Evolutionary conservation across 2,329 filamentous ascomycete species (phyloP), one percentile per base, ranked within the genome.

Genomic region (Arthroderma uncinatum): DNA sequence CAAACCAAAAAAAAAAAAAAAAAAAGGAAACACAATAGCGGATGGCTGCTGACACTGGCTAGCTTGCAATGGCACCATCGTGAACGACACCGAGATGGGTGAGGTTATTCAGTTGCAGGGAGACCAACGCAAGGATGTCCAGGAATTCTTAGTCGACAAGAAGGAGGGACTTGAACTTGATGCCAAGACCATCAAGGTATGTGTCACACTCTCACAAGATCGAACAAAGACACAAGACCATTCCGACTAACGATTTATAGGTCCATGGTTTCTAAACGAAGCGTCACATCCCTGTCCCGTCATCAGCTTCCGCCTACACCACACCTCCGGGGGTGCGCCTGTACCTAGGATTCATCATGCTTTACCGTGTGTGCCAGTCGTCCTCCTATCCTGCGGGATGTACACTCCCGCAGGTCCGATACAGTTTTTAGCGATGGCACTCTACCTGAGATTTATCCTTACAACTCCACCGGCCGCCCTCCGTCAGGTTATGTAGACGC

Each of bases 71-170:
- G 93, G 93, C 83, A 97, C 91, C 78, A 94, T 97, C 75, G 91
- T 97, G 77, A 84, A 84, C 73, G 92, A 97, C 78, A 83, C 82
- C 68, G 90, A 95, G 78, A 95, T 96, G 89, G 92, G 92, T 74
- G 91, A 97, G 82, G 92, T 97, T 82, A 96, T 98, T 73, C 93
- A 98, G 82, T 87, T 98, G 72, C 93, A 98, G 78, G 93, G 93
- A 70, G 93, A 98, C 76, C 93, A 98, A 82, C 92, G 93, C 78
- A 95, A 95, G 79, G 90, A 95, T 83, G 88, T 96, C 74, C 88
- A 94, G 76, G 90, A 96, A 72, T 98, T 97, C 80, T 85, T 97
- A 76, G 84, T 85, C 77, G 88, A 95, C 79, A 42, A 94, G 82
- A 89, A 91, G 77, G 88, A 91, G 72, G 92, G 92, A 70, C 82